Evolutionary conservation across 305 asterid genomes (phyloP).

Genomic region (Fraxinus nigra): DNA sequence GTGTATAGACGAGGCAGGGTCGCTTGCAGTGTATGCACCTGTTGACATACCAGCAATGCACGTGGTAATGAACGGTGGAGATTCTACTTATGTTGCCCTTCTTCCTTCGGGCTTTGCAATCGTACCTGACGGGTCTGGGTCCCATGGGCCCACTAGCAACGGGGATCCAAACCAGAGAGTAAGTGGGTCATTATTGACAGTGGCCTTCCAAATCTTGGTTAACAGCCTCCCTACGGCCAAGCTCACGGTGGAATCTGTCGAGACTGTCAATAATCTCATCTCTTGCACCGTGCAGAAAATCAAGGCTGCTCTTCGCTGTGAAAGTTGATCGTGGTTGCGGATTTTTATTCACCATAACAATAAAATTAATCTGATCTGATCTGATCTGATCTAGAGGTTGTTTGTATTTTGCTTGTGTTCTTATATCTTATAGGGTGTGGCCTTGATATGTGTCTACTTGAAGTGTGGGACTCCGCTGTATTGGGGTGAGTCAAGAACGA

Average conservation of each 20-base stretch:
- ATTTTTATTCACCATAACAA: neutral
- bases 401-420: neutral
- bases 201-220: slow-evolving; percentile 87
- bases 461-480: neutral
- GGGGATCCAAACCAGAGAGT: slow-evolving; percentile 37
- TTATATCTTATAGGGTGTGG: neutral
- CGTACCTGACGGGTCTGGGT: slow-evolving; percentile 66
- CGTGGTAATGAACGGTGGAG: slow-evolving; percentile 95
- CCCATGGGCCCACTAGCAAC: slow-evolving; percentile 32
- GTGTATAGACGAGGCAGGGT: slow-evolving; percentile 81
- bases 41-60: slow-evolving; percentile 97
- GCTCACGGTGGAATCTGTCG: slow-evolving; percentile 91
- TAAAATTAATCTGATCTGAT: neutral
- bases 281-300: slow-evolving; percentile 94
- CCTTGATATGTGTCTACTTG: neutral
- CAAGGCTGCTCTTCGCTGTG: slow-evolving; percentile 75
- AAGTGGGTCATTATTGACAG: slow-evolving; percentile 80
- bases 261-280: slow-evolving; percentile 83
- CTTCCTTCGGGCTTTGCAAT: slow-evolving; percentile 90
- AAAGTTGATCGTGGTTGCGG: slow-evolving; percentile 37
- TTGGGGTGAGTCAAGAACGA: slow-evolving; percentile 4
- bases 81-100: slow-evolving; percentile 85
- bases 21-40: slow-evolving; percentile 97
- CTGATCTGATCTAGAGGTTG: neutral
- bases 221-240: slow-evolving; percentile 81